Evolutionary conservation across 345 rosid species (phyloP), one percentile per base, ranked within the genome.

Genomic region (Lepidium sativum): DNA sequence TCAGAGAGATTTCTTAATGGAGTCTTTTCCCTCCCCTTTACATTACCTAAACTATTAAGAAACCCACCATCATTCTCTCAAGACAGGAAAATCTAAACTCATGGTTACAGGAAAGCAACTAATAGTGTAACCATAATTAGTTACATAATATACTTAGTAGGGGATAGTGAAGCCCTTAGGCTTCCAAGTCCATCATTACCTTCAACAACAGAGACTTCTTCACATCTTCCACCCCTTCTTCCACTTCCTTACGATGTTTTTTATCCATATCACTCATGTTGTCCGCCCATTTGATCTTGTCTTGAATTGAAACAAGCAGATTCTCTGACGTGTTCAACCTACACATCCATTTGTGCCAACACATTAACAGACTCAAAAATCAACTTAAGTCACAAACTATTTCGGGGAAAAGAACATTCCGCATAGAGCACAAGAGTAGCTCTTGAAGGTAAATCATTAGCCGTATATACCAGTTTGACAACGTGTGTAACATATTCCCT

Each of bases 211-310:
- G 79, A 53, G 89, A 74, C 82, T 86, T 94, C 72, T 85, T 94
- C 67, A 86, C 81, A 51, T 94, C 96, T 75, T 91, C 99, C 69
- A 83, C 80, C 70, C 61, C 74, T 63, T 90, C 96, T 63, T 88
- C 96, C 8, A 86, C 81, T 48, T 91, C 99, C 81, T 88, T 91
- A 16, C 69, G 76, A 35, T 88, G 95, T 75, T 81, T 86, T 79
- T 84, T 88, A 81, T 91, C 91, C 74, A 72, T 60, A 55, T 91
- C 99, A 71, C 92, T 84, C 95, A 84, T 91, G n/a, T 71, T 74
- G 79, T 95, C 99, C 29, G 97, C 99, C 99, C 99, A 95, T 70
- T 91, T 95, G 60, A 95, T 86, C 83, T 86, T 91, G 78, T 95
- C 96, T 82, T 91, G 96, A 79, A 95, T 88, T 8, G 97, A 74